Evolutionary conservation across 2,329 filamentous ascomycete genomes (phyloP), one percentile per base, ranked within the genome.

Genomic region (Orbilia quercus): DNA sequence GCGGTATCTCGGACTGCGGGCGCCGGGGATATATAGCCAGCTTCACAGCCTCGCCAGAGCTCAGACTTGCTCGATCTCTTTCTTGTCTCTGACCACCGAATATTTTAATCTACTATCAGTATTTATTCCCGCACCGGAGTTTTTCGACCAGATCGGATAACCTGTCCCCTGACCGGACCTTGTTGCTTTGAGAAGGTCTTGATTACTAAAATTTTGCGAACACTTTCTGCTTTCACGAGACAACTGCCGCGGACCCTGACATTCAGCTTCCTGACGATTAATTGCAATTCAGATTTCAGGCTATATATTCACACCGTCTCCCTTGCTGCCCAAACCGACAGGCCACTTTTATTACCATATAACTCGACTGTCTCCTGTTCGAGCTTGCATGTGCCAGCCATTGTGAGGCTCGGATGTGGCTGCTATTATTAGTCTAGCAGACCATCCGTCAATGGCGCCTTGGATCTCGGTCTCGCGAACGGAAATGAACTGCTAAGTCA

Each of bases 391-490:
- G 63, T 60, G 63, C 54, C 54, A 31, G 44, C 18, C 20, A 40
- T 23, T 22, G 47, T 67, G 63, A 67, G 63, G 63, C 63, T 67
- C 63, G 63, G 63, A 59, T 67, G 53, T 59, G 45, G 63, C 54
- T 62, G 18, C 54, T 59, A 67, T 67, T 59, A 45, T 53, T 67
- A 67, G 63, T 53, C 36, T 58, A 53, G 63, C 44, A 51, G 16
- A 25, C n/a, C n/a, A n/a, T n/a, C n/a, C n/a, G n/a, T n/a, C n/a
- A n/a, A 23, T 36, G 22, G 38, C 48, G 9, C 64, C 58, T 50
- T 69, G 64, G 64, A 69, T 69, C 64, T 69, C 64, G 64, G 64
- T 69, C 36, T 69, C 64, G 48, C 54, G 47, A 60, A 40, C 54
- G 64, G 64, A 42, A 53, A 55, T 28, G 20, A 31, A n/a, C n/a